Evolutionary conservation across 805 yeast species (phyloP).

Genomic region (Candida germanica): DNA sequence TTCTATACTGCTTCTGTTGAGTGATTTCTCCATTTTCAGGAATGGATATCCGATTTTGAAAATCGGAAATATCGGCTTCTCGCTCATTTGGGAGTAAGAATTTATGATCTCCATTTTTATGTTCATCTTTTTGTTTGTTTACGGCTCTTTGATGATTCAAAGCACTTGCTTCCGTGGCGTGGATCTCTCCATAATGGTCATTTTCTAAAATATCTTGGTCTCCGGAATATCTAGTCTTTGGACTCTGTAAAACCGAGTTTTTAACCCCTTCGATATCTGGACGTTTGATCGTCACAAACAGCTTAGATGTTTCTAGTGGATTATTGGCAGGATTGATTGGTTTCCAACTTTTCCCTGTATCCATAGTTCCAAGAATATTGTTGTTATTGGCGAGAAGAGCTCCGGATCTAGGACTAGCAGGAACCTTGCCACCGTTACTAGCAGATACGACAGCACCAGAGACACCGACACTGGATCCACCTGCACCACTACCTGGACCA

Average conservation of each 20-base stretch:
- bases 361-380: constrained; percentile 13
- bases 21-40: constrained; percentile 24
- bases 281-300: constrained; percentile 67
- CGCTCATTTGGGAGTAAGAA: constrained; percentile 23
- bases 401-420: not conserved
- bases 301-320: constrained; percentile 62
- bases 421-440: not conserved
- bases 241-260: constrained; percentile 18
- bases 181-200: constrained; percentile 34
- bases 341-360: constrained; percentile 32
- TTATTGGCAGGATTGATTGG: constrained; percentile 68
- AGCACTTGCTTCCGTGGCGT: constrained; percentile 45
- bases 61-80: constrained; percentile 25
- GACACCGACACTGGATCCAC: not conserved
- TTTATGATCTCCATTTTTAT: constrained; percentile 14
- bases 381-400: constrained; percentile 7
- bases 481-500: constrained; percentile 5
- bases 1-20: constrained; percentile 38
- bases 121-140: constrained; percentile 13
- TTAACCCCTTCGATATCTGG: constrained; percentile 31
- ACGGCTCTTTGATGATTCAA: constrained; percentile 13
- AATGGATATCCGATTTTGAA: constrained; percentile 10
- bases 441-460: no score
- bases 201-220: constrained; percentile 4
- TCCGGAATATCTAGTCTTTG: constrained; percentile 14